Evolutionary conservation across 805 yeast genomes (phyloP).

Genomic region (Lipomyces mesembrius): DNA sequence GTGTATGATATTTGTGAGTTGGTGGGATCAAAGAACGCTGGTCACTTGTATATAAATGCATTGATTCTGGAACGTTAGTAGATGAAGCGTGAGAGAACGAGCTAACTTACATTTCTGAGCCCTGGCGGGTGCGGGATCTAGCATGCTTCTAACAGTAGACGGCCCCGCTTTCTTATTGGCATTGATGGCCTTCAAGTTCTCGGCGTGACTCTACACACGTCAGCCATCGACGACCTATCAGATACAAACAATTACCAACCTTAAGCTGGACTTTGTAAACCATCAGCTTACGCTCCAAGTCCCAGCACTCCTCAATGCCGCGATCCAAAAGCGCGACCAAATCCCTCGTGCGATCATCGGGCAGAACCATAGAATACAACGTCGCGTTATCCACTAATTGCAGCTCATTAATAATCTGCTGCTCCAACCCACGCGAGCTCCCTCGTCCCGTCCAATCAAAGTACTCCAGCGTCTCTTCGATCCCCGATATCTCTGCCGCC

Average conservation of each 20-base stretch:
- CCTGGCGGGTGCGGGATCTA: no score
- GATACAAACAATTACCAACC: slow-evolving; percentile 5
- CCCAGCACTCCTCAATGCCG: slow-evolving; percentile 59
- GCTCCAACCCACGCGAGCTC: slow-evolving; percentile 61
- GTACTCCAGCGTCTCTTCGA: slow-evolving; percentile 74
- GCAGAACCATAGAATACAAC: slow-evolving; percentile 58
- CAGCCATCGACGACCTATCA: background rate
- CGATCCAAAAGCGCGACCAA: slow-evolving; percentile 51
- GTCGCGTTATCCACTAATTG: slow-evolving; percentile 64
- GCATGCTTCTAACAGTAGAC: no score
- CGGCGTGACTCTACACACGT: slow-evolving; percentile 16
- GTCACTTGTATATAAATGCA: no score
- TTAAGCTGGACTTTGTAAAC: slow-evolving; percentile 31
- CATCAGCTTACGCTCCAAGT: slow-evolving; percentile 59
- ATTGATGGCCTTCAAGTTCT: slow-evolving; percentile 14
- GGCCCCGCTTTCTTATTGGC: background rate
- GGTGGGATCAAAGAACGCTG: no score
- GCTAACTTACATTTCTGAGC: background rate
- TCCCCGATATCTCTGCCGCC: slow-evolving; percentile 42
- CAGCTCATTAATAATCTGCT: slow-evolving; percentile 62
- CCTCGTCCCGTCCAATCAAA: slow-evolving; percentile 76
- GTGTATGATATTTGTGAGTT: background rate
- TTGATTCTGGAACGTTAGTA: no score
- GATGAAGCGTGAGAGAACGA: background rate
- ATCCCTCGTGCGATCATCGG: slow-evolving; percentile 53